These are phyloP conservation scores for Leishmania aethiopica DNA, from an alignment of 208 protist genomes.

Conservation along the genomic window DNA sequence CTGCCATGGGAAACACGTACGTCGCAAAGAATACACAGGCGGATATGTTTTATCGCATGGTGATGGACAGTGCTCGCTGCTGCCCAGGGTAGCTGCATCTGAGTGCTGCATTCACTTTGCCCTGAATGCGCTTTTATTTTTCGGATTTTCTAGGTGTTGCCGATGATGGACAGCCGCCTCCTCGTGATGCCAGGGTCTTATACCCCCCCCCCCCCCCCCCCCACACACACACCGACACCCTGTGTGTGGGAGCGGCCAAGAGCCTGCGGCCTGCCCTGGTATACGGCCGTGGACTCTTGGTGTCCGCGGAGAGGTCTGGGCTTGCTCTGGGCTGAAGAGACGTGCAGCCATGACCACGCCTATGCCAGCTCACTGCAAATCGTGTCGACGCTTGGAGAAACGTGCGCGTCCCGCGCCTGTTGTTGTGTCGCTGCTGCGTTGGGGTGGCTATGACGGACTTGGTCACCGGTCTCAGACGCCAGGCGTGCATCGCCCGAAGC, in stretches of 20 bases:
- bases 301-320: not conserved
- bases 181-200: too few relatives aligned
- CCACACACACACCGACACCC: too few relatives aligned
- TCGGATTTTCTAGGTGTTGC: not conserved
- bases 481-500: not conserved
- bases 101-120: not conserved
- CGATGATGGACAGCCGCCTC: too few relatives aligned
- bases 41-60: slow-evolving; percentile 71
- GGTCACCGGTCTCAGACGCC: not conserved
- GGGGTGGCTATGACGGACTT: not conserved
- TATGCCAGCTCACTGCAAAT: not conserved
- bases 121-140: not conserved
- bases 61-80: slow-evolving; percentile 44
- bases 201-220: too few relatives aligned
- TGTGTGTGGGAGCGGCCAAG: not conserved
- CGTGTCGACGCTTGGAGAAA: not conserved
- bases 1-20: slow-evolving; percentile 22
- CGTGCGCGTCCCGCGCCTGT: not conserved
- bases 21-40: slow-evolving; percentile 64
- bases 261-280: not conserved
- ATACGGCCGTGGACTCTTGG: not conserved
- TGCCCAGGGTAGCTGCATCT: slow-evolving; percentile 25
- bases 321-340: not conserved
- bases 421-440: not conserved
- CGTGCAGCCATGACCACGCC: not conserved